Conservation (phyloP, 441 rosid species). For the Viola pubescens region DNA sequence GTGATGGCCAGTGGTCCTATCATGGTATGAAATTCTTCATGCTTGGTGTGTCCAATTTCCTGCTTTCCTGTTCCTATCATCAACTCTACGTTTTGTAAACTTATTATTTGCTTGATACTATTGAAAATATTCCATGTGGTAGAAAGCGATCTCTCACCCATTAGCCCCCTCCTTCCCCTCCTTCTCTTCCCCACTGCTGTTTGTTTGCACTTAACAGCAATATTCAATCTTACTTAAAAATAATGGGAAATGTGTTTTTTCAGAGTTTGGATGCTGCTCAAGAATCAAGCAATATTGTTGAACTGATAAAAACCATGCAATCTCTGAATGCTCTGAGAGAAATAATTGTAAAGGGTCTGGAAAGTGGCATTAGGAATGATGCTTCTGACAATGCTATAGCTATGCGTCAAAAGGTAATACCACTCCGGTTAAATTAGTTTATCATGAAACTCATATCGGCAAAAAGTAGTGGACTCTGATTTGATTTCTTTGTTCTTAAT, state of each 20-base stretch:
- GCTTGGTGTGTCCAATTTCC: neutral
- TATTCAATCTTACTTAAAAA: too few species aligned
- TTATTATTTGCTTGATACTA: too few species aligned
- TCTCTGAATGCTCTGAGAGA: constrained; percentile 69
- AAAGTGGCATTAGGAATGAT: constrained; percentile 89
- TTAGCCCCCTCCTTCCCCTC: too few species aligned
- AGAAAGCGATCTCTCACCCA: too few species aligned
- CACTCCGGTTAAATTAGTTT: constrained; percentile 5
- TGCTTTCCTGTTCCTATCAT: neutral
- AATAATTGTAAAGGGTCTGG: constrained; percentile 60
- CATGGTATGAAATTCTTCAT: neutral
- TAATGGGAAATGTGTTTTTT: constrained; percentile 10
- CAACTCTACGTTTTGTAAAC: too few species aligned
- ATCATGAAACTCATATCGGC: constrained; percentile 14
- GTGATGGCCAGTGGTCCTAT: too few species aligned
- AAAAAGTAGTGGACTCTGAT: constrained; percentile 2
- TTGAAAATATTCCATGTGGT: too few species aligned
- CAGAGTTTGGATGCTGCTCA: constrained; percentile 61
- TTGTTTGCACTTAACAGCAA: too few species aligned
- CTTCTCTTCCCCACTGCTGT: too few species aligned
- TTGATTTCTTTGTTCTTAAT: constrained; percentile 18
- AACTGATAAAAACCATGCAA: constrained; percentile 57
- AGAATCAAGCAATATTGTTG: constrained; percentile 37
- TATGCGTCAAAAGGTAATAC: constrained; percentile 80
- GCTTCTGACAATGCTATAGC: constrained; percentile 96